phyloP scores from a whole-genome alignment of 768 basidiomycete species.

The Austroboletus eburneus region DNA sequence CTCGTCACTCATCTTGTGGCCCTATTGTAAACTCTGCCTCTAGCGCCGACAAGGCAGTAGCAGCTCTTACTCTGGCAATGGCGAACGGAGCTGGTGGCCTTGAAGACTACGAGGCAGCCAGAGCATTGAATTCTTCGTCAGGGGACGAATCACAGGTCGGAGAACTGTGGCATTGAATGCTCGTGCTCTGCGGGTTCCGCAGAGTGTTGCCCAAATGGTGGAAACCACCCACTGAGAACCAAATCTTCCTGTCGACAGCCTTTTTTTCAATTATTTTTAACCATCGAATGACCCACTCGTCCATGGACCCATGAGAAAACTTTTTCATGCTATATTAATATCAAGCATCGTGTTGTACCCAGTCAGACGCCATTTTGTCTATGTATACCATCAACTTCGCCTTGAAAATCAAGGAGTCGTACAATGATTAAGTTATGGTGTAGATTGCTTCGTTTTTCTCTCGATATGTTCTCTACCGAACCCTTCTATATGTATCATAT shows the following conservation, averaged over 20 bases:
- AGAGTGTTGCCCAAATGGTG: neutral
- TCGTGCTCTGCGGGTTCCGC: neutral
- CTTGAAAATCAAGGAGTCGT: slow-evolving; percentile 3
- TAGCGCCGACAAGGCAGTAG: slow-evolving; percentile 55
- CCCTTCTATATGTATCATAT: slow-evolving; percentile 21
- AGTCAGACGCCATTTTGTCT: slow-evolving; percentile 12
- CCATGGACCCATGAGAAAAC: slow-evolving; percentile 21
- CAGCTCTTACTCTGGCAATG: slow-evolving; percentile 55
- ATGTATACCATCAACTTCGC: slow-evolving; percentile 22
- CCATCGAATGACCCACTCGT: slow-evolving; percentile 9
- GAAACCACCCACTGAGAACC: neutral
- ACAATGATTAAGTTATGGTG: slow-evolving; percentile 15
- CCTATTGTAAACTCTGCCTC: slow-evolving; percentile 32
- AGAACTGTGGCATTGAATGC: slow-evolving; percentile 51
- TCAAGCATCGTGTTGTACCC: slow-evolving; percentile 27
- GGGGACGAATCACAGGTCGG: slow-evolving; percentile 47
- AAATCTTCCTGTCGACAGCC: slow-evolving; percentile 3
- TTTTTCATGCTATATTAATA: slow-evolving; percentile 20
- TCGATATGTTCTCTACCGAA: slow-evolving; percentile 17
- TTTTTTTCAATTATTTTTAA: slow-evolving; percentile 32
- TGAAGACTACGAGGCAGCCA: slow-evolving; percentile 51
- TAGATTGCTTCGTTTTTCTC: slow-evolving; percentile 13
- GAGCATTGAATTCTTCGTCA: slow-evolving; percentile 32
- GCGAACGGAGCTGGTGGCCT: slow-evolving; percentile 62
- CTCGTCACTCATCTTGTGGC: slow-evolving; percentile 4